These are phyloP conservation scores for Eimeria praecox DNA, from an alignment of 169 alveolate species.

Conservation along the genomic window DNA sequence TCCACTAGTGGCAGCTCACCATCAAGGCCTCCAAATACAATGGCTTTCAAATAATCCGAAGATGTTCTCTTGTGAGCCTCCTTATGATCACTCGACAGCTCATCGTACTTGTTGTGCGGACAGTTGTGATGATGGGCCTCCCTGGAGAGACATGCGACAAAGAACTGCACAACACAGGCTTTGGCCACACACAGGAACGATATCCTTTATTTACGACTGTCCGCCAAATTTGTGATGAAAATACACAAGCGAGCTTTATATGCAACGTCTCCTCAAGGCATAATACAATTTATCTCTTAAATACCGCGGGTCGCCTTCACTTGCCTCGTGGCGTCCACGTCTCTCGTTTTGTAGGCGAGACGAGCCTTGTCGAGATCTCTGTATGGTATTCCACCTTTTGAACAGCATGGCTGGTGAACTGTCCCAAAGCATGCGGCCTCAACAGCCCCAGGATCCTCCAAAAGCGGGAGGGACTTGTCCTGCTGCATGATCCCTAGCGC, in stretches of 20 bases:
- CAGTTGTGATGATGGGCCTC: constrained; percentile 71
- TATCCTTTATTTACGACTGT: too few species aligned
- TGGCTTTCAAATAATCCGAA: constrained; percentile 89
- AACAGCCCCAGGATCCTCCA: constrained; percentile 59
- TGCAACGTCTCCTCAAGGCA: not conserved
- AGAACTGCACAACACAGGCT: too few species aligned
- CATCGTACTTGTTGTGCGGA: constrained; percentile 43
- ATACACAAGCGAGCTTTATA: not conserved
- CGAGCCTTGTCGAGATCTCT: constrained; percentile 81
- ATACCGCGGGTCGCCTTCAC: not conserved
- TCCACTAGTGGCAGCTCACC: constrained; percentile 83
- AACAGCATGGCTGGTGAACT: not conserved
- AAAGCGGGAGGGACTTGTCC: constrained; percentile 51
- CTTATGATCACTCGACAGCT: constrained; percentile 65
- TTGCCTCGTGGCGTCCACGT: constrained; percentile 79
- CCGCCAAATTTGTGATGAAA: not conserved
- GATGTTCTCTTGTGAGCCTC: constrained; percentile 79
- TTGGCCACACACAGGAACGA: too few species aligned
- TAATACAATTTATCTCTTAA: not conserved
- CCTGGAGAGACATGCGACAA: too few species aligned
- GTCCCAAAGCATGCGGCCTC: constrained; percentile 53
- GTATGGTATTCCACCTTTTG: constrained; percentile 52
- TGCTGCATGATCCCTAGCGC: constrained; percentile 8
- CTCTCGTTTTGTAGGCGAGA: constrained; percentile 56
- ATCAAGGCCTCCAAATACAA: constrained; percentile 95